Conservation (phyloP, 1,284 basidiomycete genomes). For the Leccinum angustisporum region DNA sequence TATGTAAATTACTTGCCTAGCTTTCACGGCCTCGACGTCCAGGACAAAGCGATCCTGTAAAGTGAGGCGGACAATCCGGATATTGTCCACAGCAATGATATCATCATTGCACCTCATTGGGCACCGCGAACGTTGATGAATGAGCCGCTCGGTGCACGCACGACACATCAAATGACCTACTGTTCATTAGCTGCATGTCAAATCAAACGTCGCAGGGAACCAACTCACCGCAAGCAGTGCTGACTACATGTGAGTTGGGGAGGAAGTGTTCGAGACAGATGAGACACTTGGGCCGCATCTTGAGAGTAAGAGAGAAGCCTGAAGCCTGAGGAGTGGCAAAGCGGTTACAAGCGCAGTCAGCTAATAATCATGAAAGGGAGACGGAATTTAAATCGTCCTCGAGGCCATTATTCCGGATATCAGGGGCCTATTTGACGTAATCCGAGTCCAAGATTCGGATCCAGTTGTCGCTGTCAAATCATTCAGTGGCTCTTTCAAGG, state of each 20-base stretch:
- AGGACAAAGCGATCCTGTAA: neutral
- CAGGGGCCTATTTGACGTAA: neutral
- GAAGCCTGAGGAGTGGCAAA: neutral
- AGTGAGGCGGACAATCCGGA: neutral
- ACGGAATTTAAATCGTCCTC: neutral
- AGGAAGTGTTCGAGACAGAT: neutral
- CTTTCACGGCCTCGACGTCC: neutral
- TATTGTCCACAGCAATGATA: neutral
- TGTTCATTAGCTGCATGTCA: neutral
- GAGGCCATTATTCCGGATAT: neutral
- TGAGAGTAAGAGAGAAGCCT: neutral
- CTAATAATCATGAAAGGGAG: neutral
- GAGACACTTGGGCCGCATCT: neutral
- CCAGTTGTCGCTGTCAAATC: too few species aligned
- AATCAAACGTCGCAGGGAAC: neutral
- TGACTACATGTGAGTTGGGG: neutral
- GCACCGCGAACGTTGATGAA: neutral
- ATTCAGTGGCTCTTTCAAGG: too few species aligned
- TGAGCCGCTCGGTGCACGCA: neutral
- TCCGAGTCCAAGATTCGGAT: neutral
- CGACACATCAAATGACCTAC: neutral
- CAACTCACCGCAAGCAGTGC: neutral
- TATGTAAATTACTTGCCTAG: neutral
- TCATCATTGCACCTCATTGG: neutral
- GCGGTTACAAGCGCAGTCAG: neutral